Base-by-base conservation (phyloP, 1,284 basidiomycete species). In the Trichosporon sp. region DNA sequence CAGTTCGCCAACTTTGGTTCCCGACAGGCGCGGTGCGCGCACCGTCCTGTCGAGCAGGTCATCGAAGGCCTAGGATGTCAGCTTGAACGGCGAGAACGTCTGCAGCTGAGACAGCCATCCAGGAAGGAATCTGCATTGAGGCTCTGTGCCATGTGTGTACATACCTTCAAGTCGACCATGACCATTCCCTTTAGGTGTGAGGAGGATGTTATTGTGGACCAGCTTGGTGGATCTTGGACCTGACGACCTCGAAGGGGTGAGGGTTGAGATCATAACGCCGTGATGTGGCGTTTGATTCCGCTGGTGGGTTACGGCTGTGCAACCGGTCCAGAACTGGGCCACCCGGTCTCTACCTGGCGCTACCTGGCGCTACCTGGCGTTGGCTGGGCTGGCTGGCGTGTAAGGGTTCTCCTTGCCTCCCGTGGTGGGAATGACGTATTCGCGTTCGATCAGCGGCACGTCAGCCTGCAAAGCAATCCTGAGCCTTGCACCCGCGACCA, bases 1-100 rank as follows among this genome's bases (percentile, higher is more conserved):
- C 75, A 96, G 80, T 76, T 85, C 88, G 68, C 85, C 87, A 87
- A 96, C 91, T 85, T 92, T 93, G 31, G 92, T 91, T 32, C 89
- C 90, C 21, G 93, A 95, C 69, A 96, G 85, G 70, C 92, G 88
- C 83, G 92, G 93, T 71, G 90, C 90, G 70, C 87, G 86, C 67
- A 96, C 90, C 51, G 93, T 89, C 77, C 92, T 89, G 80, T 91
- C 91, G 71, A 96, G 85, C 65, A 90, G 87, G 51, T 87, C 81
- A 83, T 94, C 92, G 78, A 95, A 95, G 69, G 89, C 88, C 92
- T 94, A 75, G 16, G 19, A 38, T 35, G 73, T 75, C 61, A 77
- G 74, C 63, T 61, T 19, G 56, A 26, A 26, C 2, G 19, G 8
- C 14, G 16, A 12, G n/a, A 5, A 37, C 8, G 8, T 4, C 4